Base-by-base conservation (phyloP, 2,329 filamentous ascomycete genomes). In the Alternaria arborescens region DNA sequence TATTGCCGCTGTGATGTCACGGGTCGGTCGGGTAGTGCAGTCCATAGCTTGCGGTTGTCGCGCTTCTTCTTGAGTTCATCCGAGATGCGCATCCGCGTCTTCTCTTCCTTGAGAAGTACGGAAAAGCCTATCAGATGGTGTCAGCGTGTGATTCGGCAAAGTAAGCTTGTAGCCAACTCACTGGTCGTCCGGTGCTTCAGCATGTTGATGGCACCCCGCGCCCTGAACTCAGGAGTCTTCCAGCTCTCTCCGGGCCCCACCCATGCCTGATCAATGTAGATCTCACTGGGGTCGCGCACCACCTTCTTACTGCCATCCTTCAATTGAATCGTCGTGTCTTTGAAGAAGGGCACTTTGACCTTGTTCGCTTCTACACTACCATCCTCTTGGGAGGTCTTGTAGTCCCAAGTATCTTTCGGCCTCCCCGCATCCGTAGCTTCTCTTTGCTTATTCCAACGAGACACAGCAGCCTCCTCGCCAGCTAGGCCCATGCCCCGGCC, bases 211-310 rank as follows among this genome's bases (percentile, higher is more conserved):
- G 86, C 84, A 34, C 93, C 93, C 74, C 92, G 86, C 3, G 93
- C 93, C 65, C 94, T 89, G 78, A 89, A 90, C 68, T 94, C 90
- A 6, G 87, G 82, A 46, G 83, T 82, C 61, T 80, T 81, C 60
- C 56, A 66, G 43, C 65, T 65, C 43, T 65, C 57, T 0, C 92
- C 92, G 66, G 91, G 89, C 55, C 91, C 92, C 44, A 97, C 93
- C 94, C 94, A 99, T 5, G 94, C 93, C 80, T 98, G 88, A 55
- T 93, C 91, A 68, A 99, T 86, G 78, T 97, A 99, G 66, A 98
- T 90, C 60, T 87, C 86, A n/a, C 91, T 91, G 1, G 89, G 89
- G 72, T 97, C 91, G 30, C 80, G 80, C 24, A 97, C 85, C 40
- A 86, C 84, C 67, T 93, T 83, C 78, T 87, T 88, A 76, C 88